phyloP scores from a whole-genome alignment of 805 yeast genomes.

The Saturnispora bothae region DNA sequence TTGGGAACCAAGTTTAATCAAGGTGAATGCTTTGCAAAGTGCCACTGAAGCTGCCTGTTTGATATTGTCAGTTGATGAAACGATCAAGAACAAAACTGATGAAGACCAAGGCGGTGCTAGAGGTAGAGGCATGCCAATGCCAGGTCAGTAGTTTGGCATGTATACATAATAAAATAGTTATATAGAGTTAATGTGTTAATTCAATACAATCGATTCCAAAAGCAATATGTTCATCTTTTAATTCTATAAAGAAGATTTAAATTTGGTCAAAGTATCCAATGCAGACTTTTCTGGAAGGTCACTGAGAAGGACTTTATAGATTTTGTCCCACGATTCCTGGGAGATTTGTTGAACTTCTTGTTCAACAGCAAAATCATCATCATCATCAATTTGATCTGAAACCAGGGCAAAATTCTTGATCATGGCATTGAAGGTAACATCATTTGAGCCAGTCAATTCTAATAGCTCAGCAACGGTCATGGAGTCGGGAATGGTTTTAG shows the following conservation, averaged over 20 bases:
- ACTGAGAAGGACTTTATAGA: slow-evolving; percentile 5
- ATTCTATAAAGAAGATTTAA: slow-evolving; percentile 5
- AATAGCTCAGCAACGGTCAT: slow-evolving; percentile 20
- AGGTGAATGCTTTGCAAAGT: slow-evolving; percentile 83
- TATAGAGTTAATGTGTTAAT: too few species aligned
- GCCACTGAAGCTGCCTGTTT: slow-evolving; percentile 96
- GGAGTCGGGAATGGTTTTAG: slow-evolving; percentile 40
- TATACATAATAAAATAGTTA: too few species aligned
- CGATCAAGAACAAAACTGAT: slow-evolving; percentile 64
- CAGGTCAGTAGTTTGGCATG: slow-evolving; percentile 10
- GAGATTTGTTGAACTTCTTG: not conserved
- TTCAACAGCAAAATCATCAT: not conserved
- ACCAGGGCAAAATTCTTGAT: slow-evolving; percentile 8
- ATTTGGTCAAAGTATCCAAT: not conserved
- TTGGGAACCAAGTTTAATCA: slow-evolving; percentile 97
- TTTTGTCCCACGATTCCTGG: slow-evolving; percentile 9
- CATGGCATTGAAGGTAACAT: slow-evolving; percentile 12
- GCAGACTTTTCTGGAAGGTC: slow-evolving; percentile 8
- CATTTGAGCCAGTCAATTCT: slow-evolving; percentile 1
- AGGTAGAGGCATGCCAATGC: slow-evolving; percentile 59
- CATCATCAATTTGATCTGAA: not conserved
- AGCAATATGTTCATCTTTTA: too few species aligned
- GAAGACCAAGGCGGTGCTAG: slow-evolving; percentile 36
- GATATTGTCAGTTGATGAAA: slow-evolving; percentile 92
- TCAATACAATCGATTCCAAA: not conserved